A percentile compares a stretch with the other conserved stretches of the same genome.
phyloP scores from a whole-genome alignment of 805 yeast species.

The Candida endomychidarum region DNA sequence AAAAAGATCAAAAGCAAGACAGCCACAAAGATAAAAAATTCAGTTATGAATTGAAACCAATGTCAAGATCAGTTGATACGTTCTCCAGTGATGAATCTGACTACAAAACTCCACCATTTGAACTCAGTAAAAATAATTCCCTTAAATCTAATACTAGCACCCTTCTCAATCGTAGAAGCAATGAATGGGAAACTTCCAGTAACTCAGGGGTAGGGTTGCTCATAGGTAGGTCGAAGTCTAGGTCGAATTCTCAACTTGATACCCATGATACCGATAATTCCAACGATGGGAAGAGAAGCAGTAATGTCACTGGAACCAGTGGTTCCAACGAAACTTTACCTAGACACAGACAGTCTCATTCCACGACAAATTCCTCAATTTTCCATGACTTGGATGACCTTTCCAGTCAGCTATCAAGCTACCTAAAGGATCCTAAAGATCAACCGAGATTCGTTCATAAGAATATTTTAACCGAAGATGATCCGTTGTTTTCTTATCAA shows the following conservation, averaged over 20 bases:
- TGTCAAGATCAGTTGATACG: constrained; percentile 32
- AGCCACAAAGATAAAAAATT: constrained; percentile 9
- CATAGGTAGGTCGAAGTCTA: not conserved
- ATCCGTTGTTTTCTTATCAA: constrained; percentile 9
- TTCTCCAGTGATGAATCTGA: constrained; percentile 23
- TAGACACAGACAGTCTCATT: constrained; percentile 19
- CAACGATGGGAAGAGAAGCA: constrained; percentile 11
- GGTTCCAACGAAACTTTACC: constrained; percentile 10
- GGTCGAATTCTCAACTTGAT: not conserved
- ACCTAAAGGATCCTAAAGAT: constrained; percentile 13
- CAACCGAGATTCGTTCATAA: constrained; percentile 16
- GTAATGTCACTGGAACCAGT: constrained; percentile 7
- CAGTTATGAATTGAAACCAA: constrained; percentile 28
- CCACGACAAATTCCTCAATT: constrained; percentile 28
- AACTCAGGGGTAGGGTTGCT: constrained; percentile 3
- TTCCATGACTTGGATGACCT: constrained; percentile 29
- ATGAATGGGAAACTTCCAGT: constrained; percentile 5
- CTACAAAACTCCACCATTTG: constrained; percentile 15
- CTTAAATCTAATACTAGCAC: constrained; percentile 10
- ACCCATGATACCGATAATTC: not conserved
- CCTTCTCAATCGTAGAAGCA: not conserved
- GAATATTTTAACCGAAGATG: constrained; percentile 14
- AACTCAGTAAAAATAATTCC: constrained; percentile 14
- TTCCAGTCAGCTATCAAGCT: constrained; percentile 25
- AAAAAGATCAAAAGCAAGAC: not conserved